Evolutionary conservation across 176 grass and related monocot genomes (phyloP).

Genomic region (Bolboschoenus planiculmis): DNA sequence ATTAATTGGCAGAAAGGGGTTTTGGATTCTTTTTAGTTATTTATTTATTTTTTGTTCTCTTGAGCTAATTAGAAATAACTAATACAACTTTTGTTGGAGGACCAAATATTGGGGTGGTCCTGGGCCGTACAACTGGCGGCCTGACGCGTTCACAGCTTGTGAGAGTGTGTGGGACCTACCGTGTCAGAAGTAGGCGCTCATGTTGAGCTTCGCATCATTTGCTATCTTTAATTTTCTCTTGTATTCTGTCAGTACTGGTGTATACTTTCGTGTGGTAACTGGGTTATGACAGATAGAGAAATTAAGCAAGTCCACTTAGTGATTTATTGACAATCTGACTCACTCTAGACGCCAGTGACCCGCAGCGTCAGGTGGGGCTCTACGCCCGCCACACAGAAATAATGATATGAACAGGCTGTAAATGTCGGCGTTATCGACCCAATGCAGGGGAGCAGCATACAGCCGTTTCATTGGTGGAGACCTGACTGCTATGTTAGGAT

Average conservation of each 20-base stretch:
- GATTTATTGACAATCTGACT: no score
- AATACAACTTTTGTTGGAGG: slow-evolving; percentile 10
- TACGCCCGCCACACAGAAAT: not conserved
- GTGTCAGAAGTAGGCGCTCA: slow-evolving; percentile 3
- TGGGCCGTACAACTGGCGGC: slow-evolving; percentile 45
- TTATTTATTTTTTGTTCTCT: no score
- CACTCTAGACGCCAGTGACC: no score
- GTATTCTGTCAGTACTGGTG: not conserved
- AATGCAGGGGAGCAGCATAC: slow-evolving; percentile 25
- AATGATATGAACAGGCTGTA: not conserved
- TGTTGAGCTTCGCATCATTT: not conserved
- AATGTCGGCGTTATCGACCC: slow-evolving; percentile 37
- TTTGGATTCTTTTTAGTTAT: not conserved
- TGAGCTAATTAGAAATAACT: no score
- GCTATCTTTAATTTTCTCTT: not conserved
- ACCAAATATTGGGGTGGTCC: slow-evolving; percentile 15
- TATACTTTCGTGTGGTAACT: not conserved
- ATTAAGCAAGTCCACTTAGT: no score
- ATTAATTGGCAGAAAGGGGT: not conserved
- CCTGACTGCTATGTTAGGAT: not conserved
- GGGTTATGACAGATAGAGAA: not conserved
- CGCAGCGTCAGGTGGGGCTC: no score
- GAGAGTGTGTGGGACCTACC: not conserved
- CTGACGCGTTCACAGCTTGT: not conserved
- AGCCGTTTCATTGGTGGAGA: slow-evolving; percentile 23